Conservation (phyloP, 2,329 filamentous ascomycete species). For the Raffaelea ambrosiae region DNA sequence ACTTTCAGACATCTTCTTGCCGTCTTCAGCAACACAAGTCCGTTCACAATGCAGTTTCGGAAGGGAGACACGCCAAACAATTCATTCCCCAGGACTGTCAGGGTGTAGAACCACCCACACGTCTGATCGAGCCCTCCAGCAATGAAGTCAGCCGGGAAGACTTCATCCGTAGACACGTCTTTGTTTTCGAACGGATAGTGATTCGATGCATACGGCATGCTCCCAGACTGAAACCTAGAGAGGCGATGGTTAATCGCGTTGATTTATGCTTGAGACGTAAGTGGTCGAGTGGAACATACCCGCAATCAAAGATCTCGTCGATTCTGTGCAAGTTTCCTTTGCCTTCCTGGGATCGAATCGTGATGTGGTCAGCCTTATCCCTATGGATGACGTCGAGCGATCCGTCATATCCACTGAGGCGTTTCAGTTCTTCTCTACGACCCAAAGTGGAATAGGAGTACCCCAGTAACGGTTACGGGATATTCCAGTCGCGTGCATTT, state of each 20-base stretch:
- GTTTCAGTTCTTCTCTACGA: conserved; percentile 71
- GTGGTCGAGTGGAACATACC: too few relatives aligned
- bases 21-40: conserved; percentile 49
- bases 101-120: conserved; percentile 92
- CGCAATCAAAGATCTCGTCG: conserved; percentile 54
- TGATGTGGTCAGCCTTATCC: conserved; percentile 89
- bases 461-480: conserved; percentile 94
- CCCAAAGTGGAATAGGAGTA: conserved; percentile 54
- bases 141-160: conserved; percentile 44
- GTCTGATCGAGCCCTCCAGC: conserved; percentile 63
- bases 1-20: conserved; percentile 98
- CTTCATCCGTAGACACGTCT: too few relatives aligned
- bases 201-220: conserved; percentile 46
- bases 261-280: too few relatives aligned
- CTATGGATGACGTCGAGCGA: conserved; percentile 82
- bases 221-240: conserved; percentile 32
- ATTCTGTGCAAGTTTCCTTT: conserved; percentile 55
- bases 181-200: conserved; percentile 39
- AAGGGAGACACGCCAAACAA: conserved; percentile 57
- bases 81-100: conserved; percentile 80
- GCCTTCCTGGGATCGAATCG: conserved; percentile 77
- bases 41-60: conserved; percentile 61
- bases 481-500: conserved; percentile 93
- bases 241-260: too few relatives aligned
- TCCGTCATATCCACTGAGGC: conserved; percentile 77